Evolutionary conservation across 2,329 filamentous ascomycete species (phyloP), one percentile per base, ranked within the genome.

Genomic region (Aspergillus quadricinctus): DNA sequence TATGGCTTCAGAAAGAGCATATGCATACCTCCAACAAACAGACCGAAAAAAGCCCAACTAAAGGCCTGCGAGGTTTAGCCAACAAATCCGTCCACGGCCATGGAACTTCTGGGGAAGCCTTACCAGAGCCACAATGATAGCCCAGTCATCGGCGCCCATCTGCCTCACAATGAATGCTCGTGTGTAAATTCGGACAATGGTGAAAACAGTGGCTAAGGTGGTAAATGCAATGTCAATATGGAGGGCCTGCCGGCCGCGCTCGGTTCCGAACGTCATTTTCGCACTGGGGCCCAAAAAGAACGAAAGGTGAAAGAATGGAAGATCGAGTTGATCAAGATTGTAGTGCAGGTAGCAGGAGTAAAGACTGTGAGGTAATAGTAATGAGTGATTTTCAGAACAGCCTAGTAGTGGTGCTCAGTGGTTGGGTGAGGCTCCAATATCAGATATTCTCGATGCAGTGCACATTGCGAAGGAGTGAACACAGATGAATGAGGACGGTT

Each of bases 121-220:
- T 63, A 73, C 67, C 23, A 74, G 60, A 4, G 74, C 67, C 27
- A 69, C 61, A 8, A 77, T 17, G 48, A 76, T 72, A 27, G 66
- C 67, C 65, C 72, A 73, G 55, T 77, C 75, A 25, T 75, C 70
- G 10, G 62, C 49, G 49, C 68, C 69, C 54, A 73, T 64, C 40
- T 75, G 69, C 57, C 69, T 70, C 40, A 73, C 66, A 51, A 75
- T 57, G 10, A 63, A 57, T 3, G 63, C 60, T 52, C 72, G 62
- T 8, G 75, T 77, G 57, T 75, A 77, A 50, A 78, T 69, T 7
- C 75, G 73, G n/a, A 74, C 53, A 3, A 58, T 59, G n/a, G 76
- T 70, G 46, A 76, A 69, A 0, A 64, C 40, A 10, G 67, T 66
- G 3, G 70, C 67, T 19, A 77, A 63, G 35, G 50, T 57, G 1